Evolutionary conservation across 495 filamentous ascomycete genomes (phyloP), one percentile per base, ranked within the genome.

Genomic region (Daldinia concentrica): DNA sequence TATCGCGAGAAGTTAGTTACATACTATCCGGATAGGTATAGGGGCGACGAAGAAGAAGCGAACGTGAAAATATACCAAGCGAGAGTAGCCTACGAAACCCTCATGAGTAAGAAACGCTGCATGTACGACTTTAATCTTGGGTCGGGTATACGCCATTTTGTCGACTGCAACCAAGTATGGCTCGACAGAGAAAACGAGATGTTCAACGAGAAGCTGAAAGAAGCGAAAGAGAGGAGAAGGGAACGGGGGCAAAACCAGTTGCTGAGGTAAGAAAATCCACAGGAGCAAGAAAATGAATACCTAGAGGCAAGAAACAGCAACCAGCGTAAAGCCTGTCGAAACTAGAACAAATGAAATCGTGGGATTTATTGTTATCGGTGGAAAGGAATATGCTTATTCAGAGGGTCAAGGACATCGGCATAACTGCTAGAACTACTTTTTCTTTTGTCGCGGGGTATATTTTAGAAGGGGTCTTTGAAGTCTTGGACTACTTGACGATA

Each of bases 131-230:
- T 3, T 22, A 17, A n/a, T 6, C 27, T 36, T 17, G 57, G 57
- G 6, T 59, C 32, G 17, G 37, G 37, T 17, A 41, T 29, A 17
- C 14, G 24, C 9, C 32, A 2, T 7, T 22, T 59, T 12, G 30
- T 3, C 15, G 17, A 58, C 14, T 58, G 55, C 19, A 36, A 34
- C 6, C 17, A 58, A 14, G 34, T 0, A 39, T 39, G 17, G 17
- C 15, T 36, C n/a, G 17, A 58, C n/a, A 61, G 19, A 14, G 14
- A 45, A 24, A 11, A 2, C 1, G 39, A 61, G 36, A 43, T 19
- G 8, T 17, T 45, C 14, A 22, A 12, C 19, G 30, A 39, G 22
- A 30, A 32, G 34, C 63, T 58, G 71, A 41, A 74, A 74, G 26
- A 65, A 69, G 52, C 12, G 57, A 41, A 64, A 48, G 29, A 36